Evolutionary conservation across 2,329 filamentous ascomycete genomes (phyloP).

Genomic region (Ceratocystis cacaofunesta): DNA sequence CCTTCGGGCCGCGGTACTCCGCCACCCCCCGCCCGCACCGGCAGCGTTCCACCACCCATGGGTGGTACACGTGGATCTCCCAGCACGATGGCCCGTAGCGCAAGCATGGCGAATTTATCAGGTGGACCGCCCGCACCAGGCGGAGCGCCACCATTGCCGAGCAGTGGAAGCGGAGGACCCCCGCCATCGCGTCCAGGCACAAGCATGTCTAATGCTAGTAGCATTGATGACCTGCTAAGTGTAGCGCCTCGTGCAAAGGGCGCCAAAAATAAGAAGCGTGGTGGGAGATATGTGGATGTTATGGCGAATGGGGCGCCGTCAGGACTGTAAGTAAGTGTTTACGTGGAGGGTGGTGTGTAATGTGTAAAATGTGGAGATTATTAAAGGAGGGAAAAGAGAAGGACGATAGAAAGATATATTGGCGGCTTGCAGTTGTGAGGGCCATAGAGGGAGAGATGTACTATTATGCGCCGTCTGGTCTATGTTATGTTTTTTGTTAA

Average conservation of each 20-base stretch:
- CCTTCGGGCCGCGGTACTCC: slow-evolving; percentile 29
- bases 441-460: not conserved
- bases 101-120: slow-evolving; percentile 10
- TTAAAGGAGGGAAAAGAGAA: not conserved
- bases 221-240: slow-evolving; percentile 82
- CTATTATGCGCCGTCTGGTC: not conserved
- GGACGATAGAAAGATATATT: not conserved
- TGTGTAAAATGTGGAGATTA: not conserved
- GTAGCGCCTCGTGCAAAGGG: slow-evolving; percentile 54
- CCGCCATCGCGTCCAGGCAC: slow-evolving; percentile 59
- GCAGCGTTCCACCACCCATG: slow-evolving; percentile 25
- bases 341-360: not conserved
- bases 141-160: slow-evolving; percentile 20
- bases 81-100: slow-evolving; percentile 10
- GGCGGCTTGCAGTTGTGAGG: too few species aligned
- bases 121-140: slow-evolving; percentile 20
- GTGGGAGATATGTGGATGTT: slow-evolving; percentile 84
- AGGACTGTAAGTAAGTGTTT: not conserved
- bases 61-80: slow-evolving; percentile 19
- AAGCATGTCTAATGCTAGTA: slow-evolving; percentile 80
- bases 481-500: not conserved
- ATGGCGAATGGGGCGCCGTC: slow-evolving; percentile 49
- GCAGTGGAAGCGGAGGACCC: not conserved
- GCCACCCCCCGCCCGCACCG: slow-evolving; percentile 19
- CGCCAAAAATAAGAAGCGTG: slow-evolving; percentile 60